phyloP scores from a whole-genome alignment of 2,329 filamentous ascomycete genomes.

The Coleophoma crateriformis region DNA sequence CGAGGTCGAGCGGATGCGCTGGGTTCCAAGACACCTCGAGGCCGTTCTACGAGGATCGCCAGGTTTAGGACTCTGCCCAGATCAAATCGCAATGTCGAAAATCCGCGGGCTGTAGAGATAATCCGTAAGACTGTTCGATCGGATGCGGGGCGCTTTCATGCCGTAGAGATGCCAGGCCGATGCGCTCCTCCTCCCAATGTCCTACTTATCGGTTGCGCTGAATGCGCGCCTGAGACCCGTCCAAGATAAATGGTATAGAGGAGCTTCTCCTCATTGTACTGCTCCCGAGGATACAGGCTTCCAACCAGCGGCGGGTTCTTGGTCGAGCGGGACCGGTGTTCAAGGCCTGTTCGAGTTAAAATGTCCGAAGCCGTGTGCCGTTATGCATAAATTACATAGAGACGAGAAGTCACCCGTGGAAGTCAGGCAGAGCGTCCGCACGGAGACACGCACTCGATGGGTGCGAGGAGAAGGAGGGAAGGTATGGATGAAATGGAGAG shows the following conservation, averaged over 20 bases:
- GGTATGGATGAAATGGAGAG: no score
- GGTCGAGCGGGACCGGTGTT: conserved; percentile 1
- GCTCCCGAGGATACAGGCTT: conserved; percentile 8
- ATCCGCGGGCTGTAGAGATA: no score
- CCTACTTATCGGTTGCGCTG: no score
- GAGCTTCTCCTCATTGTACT: conserved; percentile 22
- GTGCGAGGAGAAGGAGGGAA: no score
- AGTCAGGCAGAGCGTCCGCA: no score
- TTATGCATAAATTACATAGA: neutral
- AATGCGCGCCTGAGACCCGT: no score
- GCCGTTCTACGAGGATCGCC: neutral
- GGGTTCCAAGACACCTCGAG: neutral
- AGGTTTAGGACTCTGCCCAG: neutral
- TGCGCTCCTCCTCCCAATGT: no score
- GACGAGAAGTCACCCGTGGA: neutral
- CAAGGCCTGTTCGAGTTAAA: neutral
- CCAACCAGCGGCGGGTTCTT: conserved; percentile 3
- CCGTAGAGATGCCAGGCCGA: no score
- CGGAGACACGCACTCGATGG: no score
- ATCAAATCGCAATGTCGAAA: no score
- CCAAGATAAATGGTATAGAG: conserved; percentile 2
- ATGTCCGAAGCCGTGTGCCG: neutral
- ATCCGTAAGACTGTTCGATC: no score
- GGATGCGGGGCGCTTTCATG: no score
- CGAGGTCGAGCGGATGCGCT: neutral